Conservation (phyloP, 2,329 filamentous ascomycete genomes). For the Diaporthe ampelina region DNA sequence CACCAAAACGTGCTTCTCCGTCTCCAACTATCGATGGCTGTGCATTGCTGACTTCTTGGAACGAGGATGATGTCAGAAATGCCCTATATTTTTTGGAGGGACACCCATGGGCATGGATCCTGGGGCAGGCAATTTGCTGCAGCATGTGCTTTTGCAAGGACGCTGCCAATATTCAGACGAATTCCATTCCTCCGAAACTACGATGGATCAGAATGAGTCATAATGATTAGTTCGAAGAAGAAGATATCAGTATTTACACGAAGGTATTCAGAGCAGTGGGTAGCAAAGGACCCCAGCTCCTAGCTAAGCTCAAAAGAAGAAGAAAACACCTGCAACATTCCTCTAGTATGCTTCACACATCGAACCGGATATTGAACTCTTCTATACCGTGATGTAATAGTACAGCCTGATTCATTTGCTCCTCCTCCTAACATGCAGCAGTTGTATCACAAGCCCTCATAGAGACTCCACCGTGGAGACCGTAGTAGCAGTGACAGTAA, state of each 20-base stretch:
- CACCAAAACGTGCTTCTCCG: background rate
- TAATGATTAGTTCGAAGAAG: background rate
- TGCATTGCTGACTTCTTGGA: background rate
- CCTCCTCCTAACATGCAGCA: background rate
- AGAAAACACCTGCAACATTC: background rate
- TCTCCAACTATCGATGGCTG: background rate
- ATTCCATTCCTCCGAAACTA: background rate
- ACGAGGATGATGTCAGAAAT: background rate
- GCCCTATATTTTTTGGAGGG: background rate
- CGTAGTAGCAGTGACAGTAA: background rate
- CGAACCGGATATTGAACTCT: background rate
- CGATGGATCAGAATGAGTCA: background rate
- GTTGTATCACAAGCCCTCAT: background rate
- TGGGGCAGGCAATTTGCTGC: background rate
- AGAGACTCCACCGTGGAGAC: conserved; percentile 1
- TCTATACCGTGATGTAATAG: background rate
- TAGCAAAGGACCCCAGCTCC: background rate
- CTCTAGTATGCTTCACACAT: background rate
- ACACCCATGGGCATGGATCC: background rate
- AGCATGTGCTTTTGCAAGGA: background rate
- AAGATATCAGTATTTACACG: background rate
- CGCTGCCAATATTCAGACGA: background rate
- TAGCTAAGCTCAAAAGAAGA: no score
- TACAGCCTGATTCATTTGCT: background rate
- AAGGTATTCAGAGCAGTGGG: background rate